These are phyloP conservation scores for Aspergillus uvarum DNA, from an alignment of 2,329 filamentous ascomycete species.

Conservation along the genomic window DNA sequence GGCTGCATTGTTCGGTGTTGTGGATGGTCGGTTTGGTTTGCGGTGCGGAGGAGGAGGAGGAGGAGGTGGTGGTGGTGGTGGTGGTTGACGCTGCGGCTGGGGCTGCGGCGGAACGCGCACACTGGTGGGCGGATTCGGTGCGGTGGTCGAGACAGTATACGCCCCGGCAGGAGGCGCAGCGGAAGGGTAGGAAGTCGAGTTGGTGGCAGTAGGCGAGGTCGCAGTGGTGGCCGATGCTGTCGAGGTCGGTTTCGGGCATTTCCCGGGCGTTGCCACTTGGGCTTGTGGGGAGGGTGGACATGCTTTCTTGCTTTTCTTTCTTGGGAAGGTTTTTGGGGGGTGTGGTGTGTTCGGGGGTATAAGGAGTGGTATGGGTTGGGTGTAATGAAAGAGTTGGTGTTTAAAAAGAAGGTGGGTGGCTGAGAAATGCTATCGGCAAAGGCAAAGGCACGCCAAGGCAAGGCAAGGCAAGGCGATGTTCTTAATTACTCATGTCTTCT, in stretches of 20 bases:
- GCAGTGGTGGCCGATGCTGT: constrained; percentile 86
- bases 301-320: no score
- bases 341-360: constrained; percentile 27
- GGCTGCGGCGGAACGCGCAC: constrained; percentile 44
- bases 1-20: constrained; percentile 53
- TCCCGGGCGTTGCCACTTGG: constrained; percentile 14
- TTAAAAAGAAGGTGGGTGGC: no score
- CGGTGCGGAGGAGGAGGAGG: no score
- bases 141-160: constrained; percentile 95
- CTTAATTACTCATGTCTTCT: neutral
- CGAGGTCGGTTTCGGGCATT: constrained; percentile 67
- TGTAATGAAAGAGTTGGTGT: no score
- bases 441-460: no score
- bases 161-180: constrained; percentile 80
- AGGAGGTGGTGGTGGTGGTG: constrained; percentile 20
- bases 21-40: constrained; percentile 53
- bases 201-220: constrained; percentile 88
- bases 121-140: constrained; percentile 76
- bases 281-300: neutral
- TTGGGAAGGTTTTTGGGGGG: no score
- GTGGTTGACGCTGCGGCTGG: constrained; percentile 15
- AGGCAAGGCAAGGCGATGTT: no score
- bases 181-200: constrained; percentile 93
- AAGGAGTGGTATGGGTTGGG: neutral
- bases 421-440: no score